Percentiles rank a stretch among this genome's conserved stretches.
Evolutionary conservation across 768 basidiomycete species (phyloP).

Genomic region (Tephrocybe rancida): DNA sequence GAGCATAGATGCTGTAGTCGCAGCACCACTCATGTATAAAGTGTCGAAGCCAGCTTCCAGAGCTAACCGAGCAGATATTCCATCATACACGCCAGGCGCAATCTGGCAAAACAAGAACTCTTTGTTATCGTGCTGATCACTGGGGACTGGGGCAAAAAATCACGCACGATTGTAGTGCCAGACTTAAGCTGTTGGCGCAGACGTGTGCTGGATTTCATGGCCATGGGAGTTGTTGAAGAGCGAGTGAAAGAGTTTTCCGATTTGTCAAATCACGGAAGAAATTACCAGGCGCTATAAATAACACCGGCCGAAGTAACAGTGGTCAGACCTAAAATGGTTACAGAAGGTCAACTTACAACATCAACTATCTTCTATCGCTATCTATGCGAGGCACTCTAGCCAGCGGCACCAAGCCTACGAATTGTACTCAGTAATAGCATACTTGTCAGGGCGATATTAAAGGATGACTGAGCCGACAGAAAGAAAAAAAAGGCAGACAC

Average conservation of each 20-base stretch:
- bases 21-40: slow-evolving; percentile 53
- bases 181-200: slow-evolving; percentile 11
- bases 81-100: slow-evolving; percentile 45
- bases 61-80: slow-evolving; percentile 53
- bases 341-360: too few relatives aligned
- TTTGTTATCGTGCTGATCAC: too few relatives aligned
- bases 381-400: too few relatives aligned
- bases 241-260: background rate
- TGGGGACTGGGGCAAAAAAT: background rate
- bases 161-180: slow-evolving; percentile 8
- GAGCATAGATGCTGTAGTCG: slow-evolving; percentile 56
- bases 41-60: slow-evolving; percentile 53
- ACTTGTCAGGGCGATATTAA: background rate
- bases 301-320: background rate
- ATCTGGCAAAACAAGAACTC: background rate
- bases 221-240: background rate
- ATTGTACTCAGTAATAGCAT: too few relatives aligned
- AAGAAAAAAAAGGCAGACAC: too few relatives aligned
- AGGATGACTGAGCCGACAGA: background rate
- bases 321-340: too few relatives aligned
- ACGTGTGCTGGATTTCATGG: slow-evolving; percentile 15
- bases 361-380: too few relatives aligned
- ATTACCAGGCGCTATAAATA: background rate
- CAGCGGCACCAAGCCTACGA: too few relatives aligned
- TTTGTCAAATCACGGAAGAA: background rate